These are phyloP conservation scores for Sporothrix curviconia DNA, from an alignment of 2,329 filamentous ascomycete genomes.

Conservation along the genomic window DNA sequence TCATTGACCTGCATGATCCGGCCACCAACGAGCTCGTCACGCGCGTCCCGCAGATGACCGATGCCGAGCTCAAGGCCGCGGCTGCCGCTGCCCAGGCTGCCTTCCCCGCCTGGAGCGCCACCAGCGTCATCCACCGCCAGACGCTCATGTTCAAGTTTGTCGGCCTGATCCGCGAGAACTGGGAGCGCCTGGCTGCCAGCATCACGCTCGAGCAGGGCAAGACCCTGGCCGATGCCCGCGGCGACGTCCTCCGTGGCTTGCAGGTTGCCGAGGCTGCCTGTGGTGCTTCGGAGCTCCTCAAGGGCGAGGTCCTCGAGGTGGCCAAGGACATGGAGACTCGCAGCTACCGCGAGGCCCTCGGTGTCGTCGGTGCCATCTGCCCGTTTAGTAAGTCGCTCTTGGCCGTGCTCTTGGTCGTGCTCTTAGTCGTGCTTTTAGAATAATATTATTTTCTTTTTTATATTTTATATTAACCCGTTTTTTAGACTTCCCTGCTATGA, in stretches of 20 bases:
- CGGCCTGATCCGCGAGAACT: conserved; percentile 71
- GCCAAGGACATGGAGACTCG: conserved; percentile 86
- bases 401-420: no score
- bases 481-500: conserved; percentile 82
- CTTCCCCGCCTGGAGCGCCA: conserved; percentile 66
- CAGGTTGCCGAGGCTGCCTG: conserved; percentile 82
- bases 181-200: conserved; percentile 76
- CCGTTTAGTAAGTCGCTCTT: conserved; percentile 65
- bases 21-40: conserved; percentile 82
- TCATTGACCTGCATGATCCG: conserved; percentile 75
- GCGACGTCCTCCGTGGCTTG: conserved; percentile 73
- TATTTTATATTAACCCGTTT: neutral
- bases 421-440: neutral
- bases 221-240: conserved; percentile 75
- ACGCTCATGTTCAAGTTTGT: conserved; percentile 87
- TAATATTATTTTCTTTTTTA: conserved; percentile 13
- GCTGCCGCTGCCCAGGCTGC: conserved; percentile 71
- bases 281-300: conserved; percentile 72
- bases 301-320: conserved; percentile 77
- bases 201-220: conserved; percentile 87
- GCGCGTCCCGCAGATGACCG: conserved; percentile 73
- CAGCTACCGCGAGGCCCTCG: conserved; percentile 73
- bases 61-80: conserved; percentile 66
- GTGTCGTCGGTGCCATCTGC: conserved; percentile 77
- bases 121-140: conserved; percentile 66